Base-by-base conservation (phyloP, 1,139 yeast genomes). In the Yamadazyma dushanensis region DNA sequence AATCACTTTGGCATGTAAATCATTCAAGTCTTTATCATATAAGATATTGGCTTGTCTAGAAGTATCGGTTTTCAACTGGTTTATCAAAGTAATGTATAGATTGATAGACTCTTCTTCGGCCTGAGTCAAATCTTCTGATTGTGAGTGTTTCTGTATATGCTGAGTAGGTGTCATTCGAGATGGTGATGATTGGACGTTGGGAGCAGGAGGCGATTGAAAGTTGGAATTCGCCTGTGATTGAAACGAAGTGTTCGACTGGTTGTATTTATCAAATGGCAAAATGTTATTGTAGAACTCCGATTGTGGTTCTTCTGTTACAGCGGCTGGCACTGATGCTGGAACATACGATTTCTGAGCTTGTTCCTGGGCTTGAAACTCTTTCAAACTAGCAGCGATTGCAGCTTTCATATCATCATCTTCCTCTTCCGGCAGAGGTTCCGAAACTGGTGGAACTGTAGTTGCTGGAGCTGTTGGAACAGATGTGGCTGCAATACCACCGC, bases 301-400 rank as follows among this genome's bases (percentile, higher is more conserved):
- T 30, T 53, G 53, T n/a, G 53, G 51, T 26, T 45, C 49, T 29
- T 31, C 37, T 41, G 50, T 22, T 41, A 39, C 15, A 36, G 30
- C 33, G 25, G 33, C 31, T 29, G 39, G 40, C 13, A 36, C 30
- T 33, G 40, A 50, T 38, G 30, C 46, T 16, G 38, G 49, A 32
- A 38, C 48, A 19, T 43, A 46, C 52, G 68, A 49, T 28, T 48
- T 40, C 45, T 35, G 49, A 4, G 45, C 27, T 23, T 47, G 50
- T 54, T 71, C 52, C 54, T 61, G 61, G n/a, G 55, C 62, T 47
- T 83, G 77, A 56, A 83, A 73, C 42, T 88, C 96, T 40, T 74
- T 71, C 45, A 92, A 70, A 59, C 96, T 86, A 1, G 96, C 97
- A n/a, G 86, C 96, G 42, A 92, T 89, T 0, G 97, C 98, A 1